A percentile compares a stretch with the other conserved stretches of the same genome.
phyloP scores from a whole-genome alignment of 139 green algal species.

The Pseudopediastrum boryanum region DNA sequence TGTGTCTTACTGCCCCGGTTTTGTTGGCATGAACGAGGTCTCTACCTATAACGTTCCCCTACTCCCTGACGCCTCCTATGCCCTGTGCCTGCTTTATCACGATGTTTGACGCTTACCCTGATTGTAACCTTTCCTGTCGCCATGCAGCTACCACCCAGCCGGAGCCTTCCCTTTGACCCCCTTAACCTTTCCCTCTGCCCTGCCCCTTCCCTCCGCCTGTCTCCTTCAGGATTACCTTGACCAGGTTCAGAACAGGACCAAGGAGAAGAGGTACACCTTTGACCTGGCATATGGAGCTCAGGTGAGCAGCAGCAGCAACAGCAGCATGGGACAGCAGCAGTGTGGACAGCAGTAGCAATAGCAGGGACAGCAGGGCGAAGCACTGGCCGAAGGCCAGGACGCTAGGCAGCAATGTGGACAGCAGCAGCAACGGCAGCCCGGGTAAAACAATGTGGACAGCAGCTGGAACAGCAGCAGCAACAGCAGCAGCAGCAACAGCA shows the following conservation, averaged over 20 bases:
- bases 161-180: too few species aligned
- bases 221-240: slow-evolving; percentile 71
- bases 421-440: background rate
- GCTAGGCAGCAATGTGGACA: background rate
- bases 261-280: slow-evolving; percentile 83
- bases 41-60: background rate
- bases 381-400: background rate
- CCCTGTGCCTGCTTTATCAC: background rate
- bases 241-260: slow-evolving; percentile 68
- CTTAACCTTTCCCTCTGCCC: background rate
- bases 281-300: slow-evolving; percentile 69
- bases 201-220: background rate
- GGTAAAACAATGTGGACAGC: too few species aligned
- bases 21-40: background rate
- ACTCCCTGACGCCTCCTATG: too few species aligned
- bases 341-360: background rate
- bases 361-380: background rate
- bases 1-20: background rate
- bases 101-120: background rate
- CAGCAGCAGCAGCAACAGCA: background rate
- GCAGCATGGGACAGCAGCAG: slow-evolving; percentile 4
- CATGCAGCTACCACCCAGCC: too few species aligned
- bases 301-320: background rate
- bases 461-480: background rate
- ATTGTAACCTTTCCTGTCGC: too few species aligned